These are phyloP conservation scores for Cladosporium sp. DNA, from an alignment of 2,329 filamentous ascomycete genomes.

Conservation along the genomic window DNA sequence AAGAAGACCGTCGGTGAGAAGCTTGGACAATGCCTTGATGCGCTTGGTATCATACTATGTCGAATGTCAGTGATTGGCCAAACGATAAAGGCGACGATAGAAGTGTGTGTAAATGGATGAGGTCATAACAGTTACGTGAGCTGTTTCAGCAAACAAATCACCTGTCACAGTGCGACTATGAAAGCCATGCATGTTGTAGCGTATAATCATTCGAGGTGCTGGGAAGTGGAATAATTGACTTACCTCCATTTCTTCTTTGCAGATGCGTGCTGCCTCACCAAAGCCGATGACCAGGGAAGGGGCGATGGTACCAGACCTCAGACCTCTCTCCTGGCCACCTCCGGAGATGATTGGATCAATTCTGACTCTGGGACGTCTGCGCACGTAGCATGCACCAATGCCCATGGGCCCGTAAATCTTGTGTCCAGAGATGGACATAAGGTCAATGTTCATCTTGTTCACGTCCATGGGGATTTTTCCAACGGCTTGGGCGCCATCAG, in stretches of 20 bases:
- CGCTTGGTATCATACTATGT: slow-evolving; percentile 84
- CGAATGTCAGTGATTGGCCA: slow-evolving; percentile 23
- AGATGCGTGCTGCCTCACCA: slow-evolving; percentile 90
- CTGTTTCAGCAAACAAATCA: slow-evolving; percentile 42
- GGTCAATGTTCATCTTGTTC: slow-evolving; percentile 94
- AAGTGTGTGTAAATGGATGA: slow-evolving; percentile 5
- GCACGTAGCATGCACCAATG: slow-evolving; percentile 92
- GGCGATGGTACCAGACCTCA: slow-evolving; percentile 89
- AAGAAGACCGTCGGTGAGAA: slow-evolving; percentile 75
- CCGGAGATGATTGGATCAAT: slow-evolving; percentile 94
- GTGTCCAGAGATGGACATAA: slow-evolving; percentile 98
- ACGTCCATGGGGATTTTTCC: slow-evolving; percentile 97
- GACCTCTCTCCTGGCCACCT: slow-evolving; percentile 90
- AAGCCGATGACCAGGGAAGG: slow-evolving; percentile 87
- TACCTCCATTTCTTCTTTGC: slow-evolving; percentile 86
- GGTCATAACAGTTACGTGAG: slow-evolving; percentile 13
- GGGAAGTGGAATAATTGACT: slow-evolving; percentile 36
- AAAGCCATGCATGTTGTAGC: slow-evolving; percentile 88
- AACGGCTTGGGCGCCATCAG: slow-evolving; percentile 93
- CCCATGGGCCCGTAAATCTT: slow-evolving; percentile 99
- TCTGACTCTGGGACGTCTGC: slow-evolving; percentile 85
- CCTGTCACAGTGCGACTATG: slow-evolving; percentile 64
- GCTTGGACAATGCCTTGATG: slow-evolving; percentile 76
- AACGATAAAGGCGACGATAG: background rate
- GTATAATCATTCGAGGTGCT: slow-evolving; percentile 65